Evolutionary conservation across 2,329 filamentous ascomycete genomes (phyloP).

Genomic region (Colletotrichum neosansevieriae): DNA sequence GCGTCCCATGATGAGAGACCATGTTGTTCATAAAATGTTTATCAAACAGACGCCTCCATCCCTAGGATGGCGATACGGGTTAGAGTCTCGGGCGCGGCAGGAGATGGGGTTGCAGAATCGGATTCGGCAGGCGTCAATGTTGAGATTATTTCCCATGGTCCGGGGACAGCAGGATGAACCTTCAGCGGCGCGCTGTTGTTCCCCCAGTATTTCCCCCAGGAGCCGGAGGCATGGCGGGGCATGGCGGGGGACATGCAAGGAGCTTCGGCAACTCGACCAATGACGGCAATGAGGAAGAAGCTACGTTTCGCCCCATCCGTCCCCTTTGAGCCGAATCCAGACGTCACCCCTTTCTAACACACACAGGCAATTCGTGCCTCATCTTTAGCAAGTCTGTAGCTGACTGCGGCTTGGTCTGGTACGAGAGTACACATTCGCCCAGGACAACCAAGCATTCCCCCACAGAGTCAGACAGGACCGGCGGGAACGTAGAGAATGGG

Average conservation of each 20-base stretch:
- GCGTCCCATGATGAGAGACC: too few species aligned
- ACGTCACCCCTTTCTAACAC: constrained; percentile 33
- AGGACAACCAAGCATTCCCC: constrained; percentile 23
- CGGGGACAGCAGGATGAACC: constrained; percentile 12
- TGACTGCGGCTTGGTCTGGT: neutral
- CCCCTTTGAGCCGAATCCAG: constrained; percentile 54
- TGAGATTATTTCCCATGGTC: constrained; percentile 29
- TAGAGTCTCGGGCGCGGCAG: neutral
- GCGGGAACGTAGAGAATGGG: constrained; percentile 7
- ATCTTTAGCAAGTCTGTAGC: neutral
- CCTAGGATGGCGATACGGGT: neutral
- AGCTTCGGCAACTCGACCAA: constrained; percentile 61
- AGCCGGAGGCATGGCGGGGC: constrained; percentile 34
- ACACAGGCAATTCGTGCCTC: neutral
- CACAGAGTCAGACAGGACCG: neutral
- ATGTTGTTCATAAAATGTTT: too few species aligned
- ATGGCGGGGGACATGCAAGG: constrained; percentile 39
- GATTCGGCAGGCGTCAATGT: constrained; percentile 32
- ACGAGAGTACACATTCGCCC: neutral
- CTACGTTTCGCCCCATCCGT: constrained; percentile 40
- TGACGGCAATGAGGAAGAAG: constrained; percentile 50
- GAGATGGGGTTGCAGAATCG: constrained; percentile 28
- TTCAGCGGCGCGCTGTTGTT: neutral
- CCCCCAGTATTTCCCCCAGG: constrained; percentile 8
- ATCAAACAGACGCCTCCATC: too few species aligned